Base-by-base conservation (phyloP, 2,329 filamentous ascomycete species). In the Talaromyces amestolkiae region DNA sequence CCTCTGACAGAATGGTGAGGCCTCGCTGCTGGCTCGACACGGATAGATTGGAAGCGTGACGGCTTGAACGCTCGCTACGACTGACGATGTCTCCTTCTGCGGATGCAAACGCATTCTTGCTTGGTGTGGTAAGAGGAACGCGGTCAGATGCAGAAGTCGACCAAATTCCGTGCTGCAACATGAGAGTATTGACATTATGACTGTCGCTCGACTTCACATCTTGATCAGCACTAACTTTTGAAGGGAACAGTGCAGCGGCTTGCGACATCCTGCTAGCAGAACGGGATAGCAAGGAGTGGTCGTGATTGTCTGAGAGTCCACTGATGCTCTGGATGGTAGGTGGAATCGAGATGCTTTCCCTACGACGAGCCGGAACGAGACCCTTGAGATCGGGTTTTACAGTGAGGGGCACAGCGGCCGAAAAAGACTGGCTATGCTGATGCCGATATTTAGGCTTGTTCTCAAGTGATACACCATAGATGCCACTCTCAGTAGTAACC, bases 381-480 rank as follows among this genome's bases (percentile, higher is more conserved):
- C 22, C 11, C 7, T 58, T 47, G 35, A 35, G 43, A 15, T 49
- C 35, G n/a, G 22, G 22, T 19, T 43, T n/a, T 22, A 10, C 15
- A 2, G 15, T 17, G 17, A 47, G 17, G 17, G 41, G 31, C 22
- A 27, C 61, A 35, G 43, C 45, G 19, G 61, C 61, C n/a, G 65
- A 66, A 17, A 66, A 41, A 6, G 65, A 66, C 37, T 56, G 47
- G 19, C 61, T 66, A 37, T 64, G 65, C 47, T 66, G 54, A 56
- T 64, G 65, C n/a, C 58, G 63, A 27, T 9, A 24, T 27, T 7
- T 17, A 19, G 31, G 22, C 35, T 45, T 45, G 31, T 15, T 51
- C 33, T 58, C 41, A 41, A 58, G 62, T 2, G 43, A 47, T 3
- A 31, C 17, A 15, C 17, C 39, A 22, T 62, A 58, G 45, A 24